Evolutionary conservation across 139 green algal genomes (phyloP), one percentile per base, ranked within the genome.

Genomic region (Picocystis salinarum): DNA sequence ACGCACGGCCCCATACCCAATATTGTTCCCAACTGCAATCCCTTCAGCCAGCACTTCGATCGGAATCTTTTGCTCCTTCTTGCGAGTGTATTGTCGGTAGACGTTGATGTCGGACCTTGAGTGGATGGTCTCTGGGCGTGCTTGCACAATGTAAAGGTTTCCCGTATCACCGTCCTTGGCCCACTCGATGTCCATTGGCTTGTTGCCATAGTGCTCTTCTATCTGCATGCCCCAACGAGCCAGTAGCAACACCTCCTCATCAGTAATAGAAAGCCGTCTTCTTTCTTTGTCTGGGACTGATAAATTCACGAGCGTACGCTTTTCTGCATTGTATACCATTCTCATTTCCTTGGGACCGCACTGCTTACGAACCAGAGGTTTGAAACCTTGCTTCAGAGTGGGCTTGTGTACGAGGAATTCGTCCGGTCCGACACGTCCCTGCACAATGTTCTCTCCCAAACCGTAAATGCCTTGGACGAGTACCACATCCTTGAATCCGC

Each of bases 181-280:
- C 42, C 42, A 50, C 33, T 52, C 45, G 33, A 52, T 52, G 31
- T 52, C 45, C 45, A 52, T 52, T 19, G 45, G 45, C n/a, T 15
- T n/a, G n/a, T n/a, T 13, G 11, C 10, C 33, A 34, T 52, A 52
- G 45, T 52, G 45, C 10, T 52, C 7, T 15, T 52, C 45, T 15
- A 52, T 52, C 45, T 22, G 17, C 10, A 10, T 22, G 7, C 19
- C 45, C 10, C 17, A 52, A 9, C 31, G 15, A 10, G 26, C 45
- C 31, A 52, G 45, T 15, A 12, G 6, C 20, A 52, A 34, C 12
- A 52, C 15, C 15, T 52, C 45, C 12, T 54, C 29, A 9, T 52
- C 45, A 20, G 33, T 24, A 9, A 52, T 22, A 13, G 20, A 52
- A 34, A 52, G 46, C 11, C 11, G 11, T 33, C 11, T 11, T 13